Evolutionary conservation across 495 filamentous ascomycete species (phyloP), one percentile per base, ranked within the genome.

Genomic region (Aspergillus biplanus): DNA sequence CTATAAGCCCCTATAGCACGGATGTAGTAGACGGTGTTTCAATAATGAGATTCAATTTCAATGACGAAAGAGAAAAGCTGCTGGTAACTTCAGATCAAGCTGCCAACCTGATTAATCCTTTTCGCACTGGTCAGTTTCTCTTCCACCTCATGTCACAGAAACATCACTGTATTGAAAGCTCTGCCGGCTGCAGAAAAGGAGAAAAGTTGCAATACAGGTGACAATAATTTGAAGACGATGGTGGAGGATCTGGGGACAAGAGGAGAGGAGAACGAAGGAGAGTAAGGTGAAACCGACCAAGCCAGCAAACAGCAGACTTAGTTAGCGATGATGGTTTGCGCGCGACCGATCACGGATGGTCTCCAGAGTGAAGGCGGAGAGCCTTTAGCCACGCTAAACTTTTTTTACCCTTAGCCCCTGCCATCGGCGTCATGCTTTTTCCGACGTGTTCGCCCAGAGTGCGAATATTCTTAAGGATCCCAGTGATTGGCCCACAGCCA

Each of bases 321-420:
- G 52, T 59, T 62, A 47, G 62, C 53, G 62, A 68, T 58, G 66
- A 67, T 66, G 69, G 72, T 76, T 74, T 80, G 77, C 77, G 77
- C 77, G 75, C 77, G 73, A 78, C 70, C 74, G 75, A 78, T 79
- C 75, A 75, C 75, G 73, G 77, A 68, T 74, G 58, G 69, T 66
- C 66, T 72, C 70, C 69, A 74, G 73, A 66, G 52, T 61, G 66
- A 71, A 71, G 69, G 69, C 75, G 77, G 75, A 79, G 76, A 75
- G 73, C 66, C 66, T 72, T 74, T 71, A 65, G 61, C 63, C 56
- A 57, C 68, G 55, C 77, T 78, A 80, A 63, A 32, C 74, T 68
- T 31, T 54, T 59, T 73, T 15, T 15, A 56, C 69, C 33, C 4
- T 44, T 71, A 69, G 64, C 34, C 50, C 33, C 46, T 59, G 33